These are phyloP conservation scores for Exophiala phaeomuriformis DNA, from an alignment of 2,329 filamentous ascomycete genomes.

Conservation along the genomic window DNA sequence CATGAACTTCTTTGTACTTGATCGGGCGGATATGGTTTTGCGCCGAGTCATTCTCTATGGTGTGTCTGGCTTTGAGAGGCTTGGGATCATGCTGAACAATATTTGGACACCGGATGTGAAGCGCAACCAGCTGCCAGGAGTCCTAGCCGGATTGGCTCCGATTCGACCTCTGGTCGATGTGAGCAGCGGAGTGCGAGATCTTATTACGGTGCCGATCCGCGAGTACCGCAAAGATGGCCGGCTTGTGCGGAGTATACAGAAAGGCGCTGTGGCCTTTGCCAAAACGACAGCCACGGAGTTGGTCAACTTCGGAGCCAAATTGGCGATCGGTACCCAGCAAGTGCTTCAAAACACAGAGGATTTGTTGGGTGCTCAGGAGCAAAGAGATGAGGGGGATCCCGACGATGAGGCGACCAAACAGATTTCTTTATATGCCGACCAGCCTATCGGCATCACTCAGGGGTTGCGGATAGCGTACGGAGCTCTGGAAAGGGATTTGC, in stretches of 20 bases:
- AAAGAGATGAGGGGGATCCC: constrained; percentile 51
- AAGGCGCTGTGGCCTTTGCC: constrained; percentile 82
- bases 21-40: constrained; percentile 77
- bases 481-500: constrained; percentile 77
- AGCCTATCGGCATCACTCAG: constrained; percentile 80
- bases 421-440: constrained; percentile 87
- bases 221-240: constrained; percentile 94
- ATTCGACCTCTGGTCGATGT: constrained; percentile 89
- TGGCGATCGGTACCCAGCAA: constrained; percentile 92
- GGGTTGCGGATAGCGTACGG: constrained; percentile 76
- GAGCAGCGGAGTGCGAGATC: constrained; percentile 73
- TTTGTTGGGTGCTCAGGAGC: constrained; percentile 50
- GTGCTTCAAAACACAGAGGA: constrained; percentile 82
- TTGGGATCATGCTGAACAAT: constrained; percentile 85
- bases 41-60: constrained; percentile 90
- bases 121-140: constrained; percentile 76
- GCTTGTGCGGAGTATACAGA: constrained; percentile 82
- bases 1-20: constrained; percentile 95
- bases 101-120: constrained; percentile 95
- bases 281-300: constrained; percentile 90
- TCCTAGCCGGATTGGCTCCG: constrained; percentile 80
- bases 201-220: constrained; percentile 80
- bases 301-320: constrained; percentile 87
- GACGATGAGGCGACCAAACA: constrained; percentile 67
- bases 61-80: constrained; percentile 77